Evolutionary conservation across 108 stramenopile genomes (phyloP), one percentile per base, ranked within the genome.

Genomic region (Phaeodactylum tricornutum): DNA sequence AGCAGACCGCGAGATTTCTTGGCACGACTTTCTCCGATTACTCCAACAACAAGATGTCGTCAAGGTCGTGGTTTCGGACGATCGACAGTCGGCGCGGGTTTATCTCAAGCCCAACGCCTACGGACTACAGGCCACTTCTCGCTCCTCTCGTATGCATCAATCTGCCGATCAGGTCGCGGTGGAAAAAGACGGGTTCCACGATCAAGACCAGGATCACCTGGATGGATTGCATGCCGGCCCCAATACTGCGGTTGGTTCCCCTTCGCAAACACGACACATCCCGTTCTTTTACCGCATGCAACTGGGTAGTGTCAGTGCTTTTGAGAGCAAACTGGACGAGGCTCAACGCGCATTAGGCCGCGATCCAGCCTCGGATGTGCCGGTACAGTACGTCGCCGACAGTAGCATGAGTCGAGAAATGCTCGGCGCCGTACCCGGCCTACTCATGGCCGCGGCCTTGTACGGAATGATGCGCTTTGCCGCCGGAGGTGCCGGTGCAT

Each of bases 241-340:
- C 29, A n/a, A 12, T 41, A 52, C 32, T 19, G 33, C 14, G 27
- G n/a, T 20, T 26, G 12, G 31, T 24, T 30, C 25, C 45, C 49
- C 0, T 20, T 8, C 35, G 43, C 49, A 52, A 56, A 33, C 51
- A 53, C 2, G 56, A 52, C 40, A 54, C 16, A 37, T 44, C 24
- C 52, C 31, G 33, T 46, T 87, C 19, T 73, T 78, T 1, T 94
- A 94, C 71, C 82, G 81, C 45, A 96, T 97, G 66, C 75, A 70
- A 28, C 97, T 98, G 58, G 96, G 96, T 1, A 79, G 76, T 52
- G 93, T 97, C n/a, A 95, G 96, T 54, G 73, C 78, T 8, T 97
- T 98, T 60, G 98, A 98, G 69, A 69, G 87, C 24, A 96, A 96
- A 59, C 59, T 98, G 21, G 89, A 95, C 41, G 79, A 79, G 33